Percentiles rank a stretch among this genome's conserved stretches.
Conservation (phyloP, 225 moss, liverwort and hornwort species). For the Physcomitrium patens region DNA sequence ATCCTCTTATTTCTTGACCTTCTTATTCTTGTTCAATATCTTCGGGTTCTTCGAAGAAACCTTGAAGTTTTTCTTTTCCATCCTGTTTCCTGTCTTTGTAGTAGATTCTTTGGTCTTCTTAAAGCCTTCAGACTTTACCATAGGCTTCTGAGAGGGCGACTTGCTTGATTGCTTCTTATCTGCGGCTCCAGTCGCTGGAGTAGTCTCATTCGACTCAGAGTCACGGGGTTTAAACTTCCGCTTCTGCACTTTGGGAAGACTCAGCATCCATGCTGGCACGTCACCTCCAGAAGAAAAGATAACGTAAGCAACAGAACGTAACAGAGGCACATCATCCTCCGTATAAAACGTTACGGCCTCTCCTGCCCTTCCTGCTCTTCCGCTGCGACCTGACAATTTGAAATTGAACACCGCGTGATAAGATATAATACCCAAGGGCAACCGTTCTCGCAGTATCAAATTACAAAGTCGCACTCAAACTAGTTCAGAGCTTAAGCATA, state of each 20-base stretch:
- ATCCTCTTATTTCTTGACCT: constrained; percentile 27
- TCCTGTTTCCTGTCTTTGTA: constrained; percentile 26
- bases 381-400: constrained; percentile 65
- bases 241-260: constrained; percentile 64
- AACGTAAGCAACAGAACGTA: constrained; percentile 77
- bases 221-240: constrained; percentile 32
- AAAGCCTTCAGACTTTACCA: constrained; percentile 15
- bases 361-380: constrained; percentile 86
- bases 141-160: constrained; percentile 19
- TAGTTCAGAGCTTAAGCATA: not conserved
- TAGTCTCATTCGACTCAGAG: constrained; percentile 28
- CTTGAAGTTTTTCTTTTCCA: constrained; percentile 6
- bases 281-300: constrained; percentile 84
- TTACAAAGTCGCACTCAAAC: constrained; percentile 14
- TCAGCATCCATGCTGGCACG: constrained; percentile 85
- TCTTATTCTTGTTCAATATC: constrained; percentile 17
- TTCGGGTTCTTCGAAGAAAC: constrained; percentile 22
- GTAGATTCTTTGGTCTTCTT: constrained; percentile 21
- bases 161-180: constrained; percentile 34
- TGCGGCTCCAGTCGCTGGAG: constrained; percentile 27
- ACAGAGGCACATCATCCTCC: constrained; percentile 67
- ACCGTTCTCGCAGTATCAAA: not conserved
- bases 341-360: constrained; percentile 81
- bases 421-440: not conserved
- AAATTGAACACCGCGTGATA: not conserved